Evolutionary conservation across 2,329 filamentous ascomycete genomes (phyloP).

Genomic region (Westerdykella aurantiaca): DNA sequence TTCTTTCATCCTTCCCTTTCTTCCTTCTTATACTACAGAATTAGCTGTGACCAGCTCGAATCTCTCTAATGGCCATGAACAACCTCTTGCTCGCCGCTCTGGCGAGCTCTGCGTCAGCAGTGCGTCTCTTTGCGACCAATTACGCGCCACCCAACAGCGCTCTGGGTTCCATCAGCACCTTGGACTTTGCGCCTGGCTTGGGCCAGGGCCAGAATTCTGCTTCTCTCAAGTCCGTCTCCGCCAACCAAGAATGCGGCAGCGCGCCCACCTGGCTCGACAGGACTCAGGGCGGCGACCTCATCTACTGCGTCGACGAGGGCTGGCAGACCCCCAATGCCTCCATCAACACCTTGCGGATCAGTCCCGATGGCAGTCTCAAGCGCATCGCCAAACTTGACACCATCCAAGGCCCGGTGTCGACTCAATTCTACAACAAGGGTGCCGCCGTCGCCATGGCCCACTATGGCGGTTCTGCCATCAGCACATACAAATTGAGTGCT

Average conservation of each 20-base stretch:
- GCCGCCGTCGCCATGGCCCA: constrained; percentile 39
- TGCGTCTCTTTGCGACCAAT: constrained; percentile 40
- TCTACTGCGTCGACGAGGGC: constrained; percentile 60
- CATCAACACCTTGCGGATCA: constrained; percentile 34
- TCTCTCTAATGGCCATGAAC: constrained; percentile 11
- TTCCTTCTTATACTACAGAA: background rate
- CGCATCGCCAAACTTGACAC: constrained; percentile 30
- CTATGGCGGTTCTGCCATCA: constrained; percentile 38
- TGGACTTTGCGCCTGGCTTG: constrained; percentile 28
- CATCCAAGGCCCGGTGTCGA: constrained; percentile 38
- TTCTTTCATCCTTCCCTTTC: constrained; percentile 1
- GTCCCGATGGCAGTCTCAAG: constrained; percentile 36
- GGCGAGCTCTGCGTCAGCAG: constrained; percentile 12
- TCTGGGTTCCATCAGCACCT: constrained; percentile 38
- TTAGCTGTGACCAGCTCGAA: background rate
- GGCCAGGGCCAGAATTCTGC: background rate
- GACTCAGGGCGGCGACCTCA: constrained; percentile 43
- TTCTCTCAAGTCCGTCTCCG: constrained; percentile 42
- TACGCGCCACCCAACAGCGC: constrained; percentile 25
- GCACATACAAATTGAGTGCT: constrained; percentile 21
- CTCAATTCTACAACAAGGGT: constrained; percentile 39
- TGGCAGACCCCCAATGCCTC: constrained; percentile 35
- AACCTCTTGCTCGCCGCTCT: constrained; percentile 15
- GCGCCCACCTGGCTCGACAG: constrained; percentile 58
- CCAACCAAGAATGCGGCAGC: constrained; percentile 46